These are phyloP conservation scores for Candida stauntonica DNA, from an alignment of 805 yeast genomes.

Conservation along the genomic window DNA sequence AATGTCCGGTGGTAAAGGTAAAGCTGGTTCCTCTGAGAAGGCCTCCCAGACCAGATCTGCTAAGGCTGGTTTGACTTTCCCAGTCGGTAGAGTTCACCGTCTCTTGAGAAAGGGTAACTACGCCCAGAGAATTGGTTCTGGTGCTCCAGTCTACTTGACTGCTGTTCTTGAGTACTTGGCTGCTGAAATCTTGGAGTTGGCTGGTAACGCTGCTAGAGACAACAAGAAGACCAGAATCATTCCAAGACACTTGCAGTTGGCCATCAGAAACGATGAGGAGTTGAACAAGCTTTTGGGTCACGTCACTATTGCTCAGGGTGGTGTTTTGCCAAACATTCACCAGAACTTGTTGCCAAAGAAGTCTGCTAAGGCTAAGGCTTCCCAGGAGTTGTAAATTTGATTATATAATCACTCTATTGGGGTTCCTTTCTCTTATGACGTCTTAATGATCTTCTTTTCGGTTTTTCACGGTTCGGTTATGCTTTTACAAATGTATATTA, in stretches of 20 bases:
- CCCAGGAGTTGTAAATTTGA: slow-evolving; percentile 52
- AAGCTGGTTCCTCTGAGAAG: slow-evolving; percentile 92
- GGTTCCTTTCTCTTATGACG: slow-evolving; percentile 11
- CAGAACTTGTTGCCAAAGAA: slow-evolving; percentile 87
- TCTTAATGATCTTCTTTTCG: slow-evolving; percentile 10
- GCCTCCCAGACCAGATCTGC: slow-evolving; percentile 97
- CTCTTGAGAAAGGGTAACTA: slow-evolving; percentile 94
- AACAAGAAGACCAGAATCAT: slow-evolving; percentile 98
- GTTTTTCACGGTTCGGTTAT: slow-evolving; percentile 13
- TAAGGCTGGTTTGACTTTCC: slow-evolving; percentile 98
- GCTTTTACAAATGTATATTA: slow-evolving; percentile 13
- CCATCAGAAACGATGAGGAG: slow-evolving; percentile 99
- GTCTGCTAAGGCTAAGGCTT: slow-evolving; percentile 53
- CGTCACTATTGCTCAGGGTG: slow-evolving; percentile 98
- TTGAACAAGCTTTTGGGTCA: slow-evolving; percentile 88
- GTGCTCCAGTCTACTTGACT: slow-evolving; percentile 97
- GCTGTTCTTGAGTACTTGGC: slow-evolving; percentile 96
- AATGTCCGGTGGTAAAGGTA: slow-evolving; percentile 74
- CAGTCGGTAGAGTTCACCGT: slow-evolving; percentile 99
- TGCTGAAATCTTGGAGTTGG: slow-evolving; percentile 97
- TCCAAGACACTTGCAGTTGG: slow-evolving; percentile 97
- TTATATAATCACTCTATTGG: too few relatives aligned
- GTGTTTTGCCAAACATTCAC: slow-evolving; percentile 98
- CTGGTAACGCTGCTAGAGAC: slow-evolving; percentile 99
- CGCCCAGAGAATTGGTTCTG: slow-evolving; percentile 98